Evolutionary conservation across 2,329 filamentous ascomycete species (phyloP).

Genomic region (Colletotrichum somersetense): DNA sequence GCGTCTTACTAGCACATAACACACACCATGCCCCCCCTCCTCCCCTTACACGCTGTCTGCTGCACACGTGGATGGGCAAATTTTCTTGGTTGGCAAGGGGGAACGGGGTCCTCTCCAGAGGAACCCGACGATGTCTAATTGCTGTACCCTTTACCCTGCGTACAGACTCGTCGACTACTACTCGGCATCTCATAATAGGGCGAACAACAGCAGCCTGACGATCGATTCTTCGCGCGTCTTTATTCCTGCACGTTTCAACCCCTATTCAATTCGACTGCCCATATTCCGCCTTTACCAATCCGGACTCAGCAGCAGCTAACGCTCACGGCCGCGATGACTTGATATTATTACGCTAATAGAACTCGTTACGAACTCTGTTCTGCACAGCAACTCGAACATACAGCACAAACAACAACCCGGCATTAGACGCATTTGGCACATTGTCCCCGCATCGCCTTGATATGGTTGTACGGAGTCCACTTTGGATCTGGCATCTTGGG

Average conservation of each 20-base stretch:
- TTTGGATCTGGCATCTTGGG: slow-evolving; percentile 46
- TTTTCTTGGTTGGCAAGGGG: slow-evolving; percentile 32
- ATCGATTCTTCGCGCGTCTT: slow-evolving; percentile 39
- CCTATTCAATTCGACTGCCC: slow-evolving; percentile 40
- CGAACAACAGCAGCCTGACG: slow-evolving; percentile 43
- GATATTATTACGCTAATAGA: slow-evolving; percentile 40
- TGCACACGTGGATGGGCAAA: slow-evolving; percentile 45
- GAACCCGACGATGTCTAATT: slow-evolving; percentile 9
- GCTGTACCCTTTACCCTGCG: slow-evolving; percentile 10
- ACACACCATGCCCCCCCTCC: slow-evolving; percentile 7
- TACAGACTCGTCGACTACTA: slow-evolving; percentile 28
- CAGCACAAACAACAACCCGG: slow-evolving; percentile 37
- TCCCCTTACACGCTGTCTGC: slow-evolving; percentile 45
- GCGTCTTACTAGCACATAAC: slow-evolving; percentile 67
- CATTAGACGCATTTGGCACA: slow-evolving; percentile 49
- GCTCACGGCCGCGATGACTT: slow-evolving; percentile 39
- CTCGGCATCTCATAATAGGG: slow-evolving; percentile 39
- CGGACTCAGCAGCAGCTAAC: slow-evolving; percentile 36
- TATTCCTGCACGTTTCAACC: slow-evolving; percentile 40
- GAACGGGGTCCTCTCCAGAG: slow-evolving; percentile 5
- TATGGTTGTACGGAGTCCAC: slow-evolving; percentile 45
- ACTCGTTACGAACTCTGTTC: slow-evolving; percentile 40
- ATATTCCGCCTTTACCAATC: slow-evolving; percentile 34
- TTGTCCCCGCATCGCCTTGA: slow-evolving; percentile 44
- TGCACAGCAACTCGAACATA: slow-evolving; percentile 37